These are phyloP conservation scores for Dactylorhiza incarnata DNA, from an alignment of 106 monocot genomes.

Conservation along the genomic window DNA sequence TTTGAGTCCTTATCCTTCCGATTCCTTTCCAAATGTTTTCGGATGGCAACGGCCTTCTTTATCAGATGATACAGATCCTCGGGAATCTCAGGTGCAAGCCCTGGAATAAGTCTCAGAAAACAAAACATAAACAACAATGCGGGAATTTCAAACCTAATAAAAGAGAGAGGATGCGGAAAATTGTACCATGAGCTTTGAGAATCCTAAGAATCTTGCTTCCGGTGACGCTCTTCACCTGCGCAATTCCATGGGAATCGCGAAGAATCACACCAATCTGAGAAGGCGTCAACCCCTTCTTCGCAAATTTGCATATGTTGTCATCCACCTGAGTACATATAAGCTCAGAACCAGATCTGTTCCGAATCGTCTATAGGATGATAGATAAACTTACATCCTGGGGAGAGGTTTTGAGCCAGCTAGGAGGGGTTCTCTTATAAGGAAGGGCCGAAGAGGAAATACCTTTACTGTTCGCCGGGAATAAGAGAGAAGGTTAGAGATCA, in stretches of 20 bases:
- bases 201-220: constrained; percentile 81
- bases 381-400: constrained; percentile 37
- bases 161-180: background rate
- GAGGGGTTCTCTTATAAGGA: constrained; percentile 67
- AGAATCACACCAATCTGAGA: constrained; percentile 83
- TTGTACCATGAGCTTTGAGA: constrained; percentile 68
- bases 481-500: background rate
- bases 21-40: constrained; percentile 63
- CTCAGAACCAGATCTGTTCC: background rate
- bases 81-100: constrained; percentile 53
- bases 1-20: constrained; percentile 55
- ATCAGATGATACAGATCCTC: constrained; percentile 58
- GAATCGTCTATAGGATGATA: background rate
- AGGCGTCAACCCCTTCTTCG: constrained; percentile 78
- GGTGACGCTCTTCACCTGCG: constrained; percentile 73
- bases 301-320: constrained; percentile 69
- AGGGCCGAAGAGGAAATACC: constrained; percentile 60
- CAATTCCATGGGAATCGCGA: constrained; percentile 75
- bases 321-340: constrained; percentile 31
- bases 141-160: background rate
- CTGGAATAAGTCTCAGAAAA: constrained; percentile 11
- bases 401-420: constrained; percentile 67
- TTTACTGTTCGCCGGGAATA: constrained; percentile 28
- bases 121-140: background rate
- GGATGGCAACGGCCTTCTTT: constrained; percentile 52